phyloP scores from a whole-genome alignment of 345 rosid species.

The Eucalyptus polyanthemos region DNA sequence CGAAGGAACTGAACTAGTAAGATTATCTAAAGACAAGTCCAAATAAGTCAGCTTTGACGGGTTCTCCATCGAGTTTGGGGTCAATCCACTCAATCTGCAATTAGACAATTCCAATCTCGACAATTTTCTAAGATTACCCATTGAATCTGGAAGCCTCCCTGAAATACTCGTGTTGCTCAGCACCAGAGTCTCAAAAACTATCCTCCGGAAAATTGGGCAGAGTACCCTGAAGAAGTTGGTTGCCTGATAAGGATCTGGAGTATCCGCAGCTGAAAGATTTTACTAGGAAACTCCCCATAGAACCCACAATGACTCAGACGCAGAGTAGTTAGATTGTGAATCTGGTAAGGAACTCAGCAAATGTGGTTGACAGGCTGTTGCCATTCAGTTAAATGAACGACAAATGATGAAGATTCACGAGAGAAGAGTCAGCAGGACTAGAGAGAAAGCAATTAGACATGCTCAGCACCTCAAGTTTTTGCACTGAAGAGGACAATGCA shows the following conservation, averaged over 20 bases:
- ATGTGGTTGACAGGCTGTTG: too few species aligned
- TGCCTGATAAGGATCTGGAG: too few species aligned
- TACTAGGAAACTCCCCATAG: too few species aligned
- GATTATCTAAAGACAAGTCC: constrained; percentile 9
- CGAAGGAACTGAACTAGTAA: constrained; percentile 21
- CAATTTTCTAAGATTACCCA: constrained; percentile 1
- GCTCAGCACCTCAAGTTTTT: not conserved
- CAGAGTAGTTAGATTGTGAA: too few species aligned
- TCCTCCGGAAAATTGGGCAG: not conserved
- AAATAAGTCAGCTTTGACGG: constrained; percentile 8
- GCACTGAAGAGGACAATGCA: too few species aligned
- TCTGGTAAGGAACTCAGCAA: too few species aligned
- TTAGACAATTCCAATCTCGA: not conserved
- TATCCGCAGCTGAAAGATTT: too few species aligned
- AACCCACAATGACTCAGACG: too few species aligned
- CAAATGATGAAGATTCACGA: not conserved
- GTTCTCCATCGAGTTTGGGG: constrained; percentile 4
- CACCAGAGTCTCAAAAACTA: constrained; percentile 1
- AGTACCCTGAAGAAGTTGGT: too few species aligned
- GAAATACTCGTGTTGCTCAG: constrained; percentile 11
- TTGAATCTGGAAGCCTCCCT: constrained; percentile 17
- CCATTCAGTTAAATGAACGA: not conserved
- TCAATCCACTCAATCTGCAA: constrained; percentile 12
- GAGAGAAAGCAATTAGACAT: constrained; percentile 11
- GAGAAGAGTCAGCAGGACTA: not conserved